Conservation (phyloP, 2,329 filamentous ascomycete genomes). For the Arthrinium puccinioides region DNA sequence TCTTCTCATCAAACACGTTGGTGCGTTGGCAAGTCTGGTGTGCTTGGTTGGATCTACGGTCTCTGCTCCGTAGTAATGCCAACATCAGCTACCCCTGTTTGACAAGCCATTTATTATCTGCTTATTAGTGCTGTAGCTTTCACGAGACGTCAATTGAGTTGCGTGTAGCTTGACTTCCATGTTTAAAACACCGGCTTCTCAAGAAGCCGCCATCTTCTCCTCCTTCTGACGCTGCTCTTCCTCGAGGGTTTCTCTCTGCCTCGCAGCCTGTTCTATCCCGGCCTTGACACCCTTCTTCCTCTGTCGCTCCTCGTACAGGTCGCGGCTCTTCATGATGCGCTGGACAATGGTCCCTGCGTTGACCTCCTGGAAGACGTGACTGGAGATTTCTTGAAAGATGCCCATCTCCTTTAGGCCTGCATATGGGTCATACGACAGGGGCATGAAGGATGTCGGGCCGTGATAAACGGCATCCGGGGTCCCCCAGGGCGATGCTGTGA, state of each 20-base stretch:
- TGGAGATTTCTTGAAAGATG: conserved; percentile 73
- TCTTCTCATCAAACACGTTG: no score
- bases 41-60: no score
- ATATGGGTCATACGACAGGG: conserved; percentile 73
- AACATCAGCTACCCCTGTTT: no score
- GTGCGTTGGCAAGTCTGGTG: no score
- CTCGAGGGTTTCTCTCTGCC: conserved; percentile 54
- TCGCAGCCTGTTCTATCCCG: conserved; percentile 61
- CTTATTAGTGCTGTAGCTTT: no score
- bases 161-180: no score
- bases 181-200: no score
- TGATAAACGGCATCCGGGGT: conserved; percentile 82
- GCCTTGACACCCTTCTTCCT: conserved; percentile 84
- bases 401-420: conserved; percentile 70
- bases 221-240: conserved; percentile 47
- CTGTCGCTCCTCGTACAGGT: conserved; percentile 87
- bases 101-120: no score
- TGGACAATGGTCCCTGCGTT: conserved; percentile 90
- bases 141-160: no score
- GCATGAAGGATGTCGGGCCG: conserved; percentile 90
- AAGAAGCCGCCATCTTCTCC: conserved; percentile 21
- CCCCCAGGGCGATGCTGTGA: conserved; percentile 66
- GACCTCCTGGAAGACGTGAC: conserved; percentile 76
- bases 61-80: no score
- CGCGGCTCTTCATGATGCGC: conserved; percentile 79